Evolutionary conservation across 768 basidiomycete genomes (phyloP).

Genomic region (Candolleomyces efflorescens): DNA sequence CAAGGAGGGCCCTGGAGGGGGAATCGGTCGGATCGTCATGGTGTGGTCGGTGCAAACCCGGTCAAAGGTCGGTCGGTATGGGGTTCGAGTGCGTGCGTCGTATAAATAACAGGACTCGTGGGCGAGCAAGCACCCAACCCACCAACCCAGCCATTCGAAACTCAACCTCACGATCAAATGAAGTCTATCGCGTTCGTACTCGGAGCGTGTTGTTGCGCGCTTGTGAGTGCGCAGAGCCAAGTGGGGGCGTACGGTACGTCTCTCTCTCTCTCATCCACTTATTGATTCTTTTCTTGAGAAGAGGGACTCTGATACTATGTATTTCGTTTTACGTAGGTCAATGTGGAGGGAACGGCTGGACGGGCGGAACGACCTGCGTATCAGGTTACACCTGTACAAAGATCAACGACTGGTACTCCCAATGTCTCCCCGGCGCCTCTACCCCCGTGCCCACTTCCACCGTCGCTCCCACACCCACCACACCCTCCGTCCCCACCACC

Average conservation of each 20-base stretch:
- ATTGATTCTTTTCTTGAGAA: no score
- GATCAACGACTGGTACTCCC: constrained; percentile 46
- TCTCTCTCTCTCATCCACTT: neutral
- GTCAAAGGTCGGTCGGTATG: constrained; percentile 4
- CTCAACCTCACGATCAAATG: no score
- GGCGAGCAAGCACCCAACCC: no score
- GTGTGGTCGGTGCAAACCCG: constrained; percentile 5
- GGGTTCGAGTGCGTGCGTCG: no score
- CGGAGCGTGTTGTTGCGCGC: neutral
- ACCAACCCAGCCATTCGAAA: no score
- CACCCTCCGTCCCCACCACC: constrained; percentile 6
- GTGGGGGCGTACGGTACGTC: constrained; percentile 4
- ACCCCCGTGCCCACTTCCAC: constrained; percentile 8
- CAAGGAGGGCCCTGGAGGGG: no score
- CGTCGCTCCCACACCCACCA: constrained; percentile 14
- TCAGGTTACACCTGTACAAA: constrained; percentile 43
- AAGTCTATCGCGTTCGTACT: no score
- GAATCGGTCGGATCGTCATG: no score
- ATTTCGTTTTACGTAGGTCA: constrained; percentile 19
- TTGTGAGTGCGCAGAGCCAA: neutral
- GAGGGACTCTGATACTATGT: neutral
- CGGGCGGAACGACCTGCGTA: constrained; percentile 46
- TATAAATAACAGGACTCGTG: no score
- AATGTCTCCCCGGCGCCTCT: constrained; percentile 42
- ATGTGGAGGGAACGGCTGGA: constrained; percentile 53